Base-by-base conservation (phyloP, 257 asterid genomes). In the Paraleonurus japonicus region DNA sequence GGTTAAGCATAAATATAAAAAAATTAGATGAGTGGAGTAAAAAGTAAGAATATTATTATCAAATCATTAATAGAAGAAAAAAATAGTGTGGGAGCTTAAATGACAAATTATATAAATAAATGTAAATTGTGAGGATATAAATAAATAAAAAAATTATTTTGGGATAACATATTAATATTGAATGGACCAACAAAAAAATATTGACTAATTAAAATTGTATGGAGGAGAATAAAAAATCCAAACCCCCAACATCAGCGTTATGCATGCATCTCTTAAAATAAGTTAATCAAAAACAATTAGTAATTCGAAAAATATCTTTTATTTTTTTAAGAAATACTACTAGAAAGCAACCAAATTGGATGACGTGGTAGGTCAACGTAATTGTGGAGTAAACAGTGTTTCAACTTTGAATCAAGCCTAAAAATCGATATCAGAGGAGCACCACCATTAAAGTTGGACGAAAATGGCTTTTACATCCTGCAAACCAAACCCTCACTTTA, bases 401-500 rank as follows among this genome's bases (percentile, higher is more conserved):
- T 54, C 35, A 63, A 50, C 32, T 45, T 19, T 61, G 37, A 5
- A 26, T 57, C 37, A 24, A 60, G 20, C 63, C 55, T 47, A 28
- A 16, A 62, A 63, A 63, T 73, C 59, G 51, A 54, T 17, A 16
- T 60, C 33, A 63, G 47, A 62, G 53, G 26, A 22, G 55, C 39
- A 9, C n/a, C 76, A 62, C 41, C 54, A 50, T 35, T 51, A 53
- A 64, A 37, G 32, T 50, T 54, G 51, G 37, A 62, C 45, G 17
- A 30, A 47, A 35, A 39, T 26, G 57, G 24, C 67, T 65, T 73
- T 26, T 53, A 53, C 32, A 66, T 65, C 10, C 51, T 19, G 41
- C 73, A 37, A 65, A 39, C 33, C 67, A 37, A 65, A 65, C 35
- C 28, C 27, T 19, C 45, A 15, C 78, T 74, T 74, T 73, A 23